Base-by-base conservation (phyloP, 345 rosid genomes). In the Euphorbia tirucalli region DNA sequence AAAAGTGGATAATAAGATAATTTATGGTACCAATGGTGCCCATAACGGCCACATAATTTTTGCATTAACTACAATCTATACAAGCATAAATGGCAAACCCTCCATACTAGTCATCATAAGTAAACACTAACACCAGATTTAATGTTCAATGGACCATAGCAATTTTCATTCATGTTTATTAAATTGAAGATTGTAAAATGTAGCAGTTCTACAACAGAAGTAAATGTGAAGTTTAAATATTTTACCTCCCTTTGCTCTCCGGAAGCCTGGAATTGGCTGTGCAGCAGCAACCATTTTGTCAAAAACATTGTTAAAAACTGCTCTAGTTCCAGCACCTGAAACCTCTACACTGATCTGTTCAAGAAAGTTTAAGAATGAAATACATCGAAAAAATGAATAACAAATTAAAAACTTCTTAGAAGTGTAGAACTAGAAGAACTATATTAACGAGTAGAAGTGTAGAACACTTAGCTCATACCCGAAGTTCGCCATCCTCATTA, bases 261-360 rank as follows among this genome's bases (percentile, higher is more conserved):
- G 89, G 74, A 94, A 94, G 25, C 98, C 97, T 0, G 97, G 98
- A 66, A 91, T 94, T 67, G 98, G 98, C 85, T 94, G 98, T 25
- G 97, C 97, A 27, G 88, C 98, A 69, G 91, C 96, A 31, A 91
- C 97, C 95, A 94, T 90, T 86, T 84, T 89, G 65, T 85, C 82
- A 63, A 94, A 94, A n/a, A 88, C 93, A 54, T 75, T 46, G 72
- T 89, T 77, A 50, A 86, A 94, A 35, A 81, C 80, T 48, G 83
- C 86, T 80, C 81, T 83, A 63, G 96, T 94, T 80, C 78, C 89
- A 65, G 84, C 79, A 55, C 95, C 92, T 10, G 88, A 80, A 39
- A 92, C 85, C 81, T 89, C 84, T 30, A 90, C 82, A 27, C 85
- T 85, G 65, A 90, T 68, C 98, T 94, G 72, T 65, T 65, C 32